Evolutionary conservation across 768 basidiomycete species (phyloP).

Genomic region (Auriscalpium vulgare): DNA sequence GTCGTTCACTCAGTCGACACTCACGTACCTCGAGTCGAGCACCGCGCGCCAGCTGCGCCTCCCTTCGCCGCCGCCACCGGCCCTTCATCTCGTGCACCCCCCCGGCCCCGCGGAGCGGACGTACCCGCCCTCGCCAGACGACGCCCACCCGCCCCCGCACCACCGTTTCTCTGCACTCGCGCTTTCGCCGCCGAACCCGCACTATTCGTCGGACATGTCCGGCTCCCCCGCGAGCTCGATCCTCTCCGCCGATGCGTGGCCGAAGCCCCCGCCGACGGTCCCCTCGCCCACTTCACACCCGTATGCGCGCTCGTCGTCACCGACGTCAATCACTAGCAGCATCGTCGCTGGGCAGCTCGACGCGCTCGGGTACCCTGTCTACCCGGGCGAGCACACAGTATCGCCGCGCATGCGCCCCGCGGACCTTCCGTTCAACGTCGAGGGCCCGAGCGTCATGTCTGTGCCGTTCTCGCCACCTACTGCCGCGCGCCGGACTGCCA

Average conservation of each 20-base stretch:
- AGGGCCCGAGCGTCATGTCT: background rate
- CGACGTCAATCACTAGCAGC: background rate
- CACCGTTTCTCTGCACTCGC: no score
- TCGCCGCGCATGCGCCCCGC: background rate
- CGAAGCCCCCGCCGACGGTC: background rate
- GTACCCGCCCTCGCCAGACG: background rate
- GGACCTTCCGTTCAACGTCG: background rate
- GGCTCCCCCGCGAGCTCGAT: background rate
- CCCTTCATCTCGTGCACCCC: background rate
- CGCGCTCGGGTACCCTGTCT: background rate
- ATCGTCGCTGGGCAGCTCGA: background rate
- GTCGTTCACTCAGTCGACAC: slow-evolving; percentile 4
- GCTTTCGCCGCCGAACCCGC: background rate
- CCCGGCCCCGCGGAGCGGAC: background rate
- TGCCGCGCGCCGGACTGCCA: slow-evolving; percentile 1
- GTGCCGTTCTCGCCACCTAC: slow-evolving; percentile 1
- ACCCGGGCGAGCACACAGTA: background rate
- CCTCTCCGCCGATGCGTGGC: slow-evolving; percentile 7
- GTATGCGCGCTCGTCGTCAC: background rate
- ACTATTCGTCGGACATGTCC: background rate
- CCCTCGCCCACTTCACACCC: background rate
- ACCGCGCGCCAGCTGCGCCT: slow-evolving; percentile 5
- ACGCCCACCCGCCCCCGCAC: background rate
- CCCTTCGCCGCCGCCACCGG: slow-evolving; percentile 6
- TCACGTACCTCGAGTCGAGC: slow-evolving; percentile 7